Evolutionary conservation across 352 stramenopile genomes (phyloP).

Genomic region (Globisporangium polare): DNA sequence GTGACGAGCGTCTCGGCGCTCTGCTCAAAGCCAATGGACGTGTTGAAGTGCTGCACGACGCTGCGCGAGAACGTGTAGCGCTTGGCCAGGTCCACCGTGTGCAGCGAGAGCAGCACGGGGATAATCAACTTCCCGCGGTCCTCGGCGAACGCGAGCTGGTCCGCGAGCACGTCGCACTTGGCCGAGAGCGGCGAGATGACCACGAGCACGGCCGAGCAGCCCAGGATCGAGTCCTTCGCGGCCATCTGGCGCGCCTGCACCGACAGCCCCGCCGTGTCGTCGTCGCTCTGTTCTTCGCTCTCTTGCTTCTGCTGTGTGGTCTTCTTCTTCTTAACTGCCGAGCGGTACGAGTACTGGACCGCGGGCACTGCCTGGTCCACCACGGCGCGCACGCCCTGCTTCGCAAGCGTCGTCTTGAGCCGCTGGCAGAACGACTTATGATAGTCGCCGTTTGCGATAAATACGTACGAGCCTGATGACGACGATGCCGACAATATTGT

Average conservation of each 20-base stretch:
- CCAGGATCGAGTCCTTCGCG: slow-evolving; percentile 70
- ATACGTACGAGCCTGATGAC: slow-evolving; percentile 38
- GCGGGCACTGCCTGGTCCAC: slow-evolving; percentile 48
- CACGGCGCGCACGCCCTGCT: slow-evolving; percentile 55
- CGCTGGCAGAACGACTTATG: slow-evolving; percentile 60
- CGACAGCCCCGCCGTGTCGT: slow-evolving; percentile 18
- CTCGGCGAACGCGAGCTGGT: slow-evolving; percentile 81
- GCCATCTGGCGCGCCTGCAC: slow-evolving; percentile 63
- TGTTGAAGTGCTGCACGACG: slow-evolving; percentile 76
- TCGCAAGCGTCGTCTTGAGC: slow-evolving; percentile 49
- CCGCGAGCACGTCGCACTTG: slow-evolving; percentile 62
- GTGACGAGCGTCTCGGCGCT: slow-evolving; percentile 58
- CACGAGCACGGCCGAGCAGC: slow-evolving; percentile 62
- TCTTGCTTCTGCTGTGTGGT: neutral
- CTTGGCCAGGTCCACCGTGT: slow-evolving; percentile 68
- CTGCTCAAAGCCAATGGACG: slow-evolving; percentile 69
- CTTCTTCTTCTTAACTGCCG: slow-evolving; percentile 11
- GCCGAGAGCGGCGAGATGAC: slow-evolving; percentile 65
- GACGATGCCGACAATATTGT: neutral
- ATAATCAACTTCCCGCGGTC: slow-evolving; percentile 72
- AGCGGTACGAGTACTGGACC: slow-evolving; percentile 39
- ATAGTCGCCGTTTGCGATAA: slow-evolving; percentile 73
- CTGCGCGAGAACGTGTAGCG: slow-evolving; percentile 79
- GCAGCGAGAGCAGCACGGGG: slow-evolving; percentile 67
- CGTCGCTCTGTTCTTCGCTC: neutral